Conservation (phyloP, 208 protist species). For the Herpetomonas muscarum region DNA sequence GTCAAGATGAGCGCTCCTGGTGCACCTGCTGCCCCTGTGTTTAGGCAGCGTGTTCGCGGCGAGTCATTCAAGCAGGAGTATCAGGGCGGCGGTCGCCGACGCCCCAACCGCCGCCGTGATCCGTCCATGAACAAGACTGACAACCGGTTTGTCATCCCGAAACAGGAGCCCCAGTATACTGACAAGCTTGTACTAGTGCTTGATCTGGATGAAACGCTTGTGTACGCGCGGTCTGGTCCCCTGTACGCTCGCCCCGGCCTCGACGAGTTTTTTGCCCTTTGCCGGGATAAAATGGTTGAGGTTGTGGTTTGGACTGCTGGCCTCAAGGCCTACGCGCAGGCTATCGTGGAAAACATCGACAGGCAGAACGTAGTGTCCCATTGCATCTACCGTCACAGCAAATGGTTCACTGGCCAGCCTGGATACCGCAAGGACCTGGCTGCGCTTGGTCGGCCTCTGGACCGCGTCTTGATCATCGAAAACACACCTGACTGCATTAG, state of each 20-base stretch:
- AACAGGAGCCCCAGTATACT: slow-evolving; percentile 62
- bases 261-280: slow-evolving; percentile 85
- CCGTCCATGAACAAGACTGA: slow-evolving; percentile 89
- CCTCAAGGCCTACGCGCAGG: slow-evolving; percentile 88
- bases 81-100: slow-evolving; percentile 61
- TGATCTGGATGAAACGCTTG: slow-evolving; percentile 89
- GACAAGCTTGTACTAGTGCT: slow-evolving; percentile 87
- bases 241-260: slow-evolving; percentile 86
- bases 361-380: slow-evolving; percentile 76
- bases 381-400: slow-evolving; percentile 92
- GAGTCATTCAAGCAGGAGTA: slow-evolving; percentile 93
- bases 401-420: slow-evolving; percentile 91
- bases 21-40: slow-evolving; percentile 10
- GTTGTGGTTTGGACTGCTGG: slow-evolving; percentile 92
- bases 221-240: slow-evolving; percentile 83
- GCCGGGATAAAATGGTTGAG: slow-evolving; percentile 81
- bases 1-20: slow-evolving; percentile 12
- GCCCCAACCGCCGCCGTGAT: slow-evolving; percentile 66
- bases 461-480: slow-evolving; percentile 89
- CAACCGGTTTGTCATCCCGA: slow-evolving; percentile 71
- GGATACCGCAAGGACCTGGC: slow-evolving; percentile 91
- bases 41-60: slow-evolving; percentile 80
- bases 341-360: slow-evolving; percentile 91
- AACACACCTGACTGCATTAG: slow-evolving; percentile 93
- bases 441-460: slow-evolving; percentile 78